Percentiles rank a stretch among this genome's conserved stretches.
phyloP scores from a whole-genome alignment of 2,329 filamentous ascomycete genomes.

The Fusarium dlaminii region DNA sequence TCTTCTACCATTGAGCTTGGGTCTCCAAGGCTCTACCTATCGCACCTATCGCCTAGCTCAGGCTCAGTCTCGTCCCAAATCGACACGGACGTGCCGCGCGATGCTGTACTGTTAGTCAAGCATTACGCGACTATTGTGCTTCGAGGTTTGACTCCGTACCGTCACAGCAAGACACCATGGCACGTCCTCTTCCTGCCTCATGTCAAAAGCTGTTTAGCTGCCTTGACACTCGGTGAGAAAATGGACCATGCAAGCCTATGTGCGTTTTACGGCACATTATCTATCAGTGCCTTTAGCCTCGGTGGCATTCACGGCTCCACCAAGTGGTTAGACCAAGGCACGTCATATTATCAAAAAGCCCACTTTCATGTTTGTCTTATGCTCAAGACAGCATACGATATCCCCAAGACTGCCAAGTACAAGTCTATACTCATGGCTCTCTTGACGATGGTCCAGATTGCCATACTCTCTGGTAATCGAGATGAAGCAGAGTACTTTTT shows the following conservation, averaged over 20 bases:
- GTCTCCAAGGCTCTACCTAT: rapidly evolving
- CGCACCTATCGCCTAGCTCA: rapidly evolving
- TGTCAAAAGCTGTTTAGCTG: conserved; percentile 22
- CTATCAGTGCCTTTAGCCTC: conserved; percentile 27
- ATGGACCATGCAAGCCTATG: conserved; percentile 29
- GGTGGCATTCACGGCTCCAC: conserved; percentile 7
- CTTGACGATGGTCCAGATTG: conserved; percentile 28
- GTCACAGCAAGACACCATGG: conserved; percentile 32
- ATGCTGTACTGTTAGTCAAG: conserved; percentile 22
- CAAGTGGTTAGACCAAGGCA: conserved; percentile 20
- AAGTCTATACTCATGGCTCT: conserved; percentile 33
- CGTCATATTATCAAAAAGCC: conserved; percentile 10
- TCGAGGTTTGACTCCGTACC: conserved; percentile 22
- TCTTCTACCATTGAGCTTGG: background rate
- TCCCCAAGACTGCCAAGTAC: conserved; percentile 29
- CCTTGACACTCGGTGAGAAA: conserved; percentile 12
- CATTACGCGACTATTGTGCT: conserved; percentile 25
- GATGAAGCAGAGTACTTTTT: conserved; percentile 29
- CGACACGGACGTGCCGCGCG: background rate
- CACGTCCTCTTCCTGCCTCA: conserved; percentile 21
- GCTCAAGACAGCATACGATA: conserved; percentile 18
- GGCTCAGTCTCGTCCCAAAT: background rate
- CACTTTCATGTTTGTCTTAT: background rate
- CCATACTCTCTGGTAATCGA: conserved; percentile 8
- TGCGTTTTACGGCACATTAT: conserved; percentile 24